Evolutionary conservation across 169 alveolate species (phyloP), one percentile per base, ranked within the genome.

Genomic region (Cryptosporidium andersoni): DNA sequence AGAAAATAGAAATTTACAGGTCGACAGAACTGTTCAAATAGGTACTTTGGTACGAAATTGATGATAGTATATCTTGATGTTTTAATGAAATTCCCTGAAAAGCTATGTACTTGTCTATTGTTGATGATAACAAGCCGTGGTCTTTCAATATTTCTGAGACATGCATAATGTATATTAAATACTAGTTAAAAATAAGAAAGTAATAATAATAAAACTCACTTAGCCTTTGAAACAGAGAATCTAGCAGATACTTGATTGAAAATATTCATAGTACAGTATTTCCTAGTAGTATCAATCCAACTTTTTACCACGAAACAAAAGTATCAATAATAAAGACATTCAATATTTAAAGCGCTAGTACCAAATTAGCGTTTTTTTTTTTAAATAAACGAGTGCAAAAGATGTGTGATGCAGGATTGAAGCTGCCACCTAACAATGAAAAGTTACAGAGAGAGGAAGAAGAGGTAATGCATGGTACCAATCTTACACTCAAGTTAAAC

Each of bases 1-100:
- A 91, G 64, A 80, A 91, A 91, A 80, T 89, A 91, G 48, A 91
- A 80, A 64, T 81, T 89, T 48, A 89, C 88, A 67, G 91, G 91
- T 80, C 89, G 81, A 55, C 90, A 56, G 65, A 91, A 89, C 80
- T 89, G 92, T 51, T 89, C 91, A 58, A 88, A 88, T 47, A 91
- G 66, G 12, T 81, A 89, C 81, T 81, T 81, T 36, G 94, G 94
- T 9, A 88, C 51, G 49, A 88, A 88, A 81, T 88, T 91, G 63
- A 80, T 58, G 65, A 81, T 82, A 14, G 92, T 88, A 48, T 91
- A 91, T 74, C 88, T 82, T 7, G 94, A 89, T 0, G 92, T 74
- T 14, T 62, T 39, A 58, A 74, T 74, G 43, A 74, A 74, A 47
- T 74, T 74, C 49, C 64, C 90, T 3, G 85, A 74, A 34, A 74